These are phyloP conservation scores for Tilletia horrida DNA, from an alignment of 1,284 basidiomycete species.

Conservation along the genomic window DNA sequence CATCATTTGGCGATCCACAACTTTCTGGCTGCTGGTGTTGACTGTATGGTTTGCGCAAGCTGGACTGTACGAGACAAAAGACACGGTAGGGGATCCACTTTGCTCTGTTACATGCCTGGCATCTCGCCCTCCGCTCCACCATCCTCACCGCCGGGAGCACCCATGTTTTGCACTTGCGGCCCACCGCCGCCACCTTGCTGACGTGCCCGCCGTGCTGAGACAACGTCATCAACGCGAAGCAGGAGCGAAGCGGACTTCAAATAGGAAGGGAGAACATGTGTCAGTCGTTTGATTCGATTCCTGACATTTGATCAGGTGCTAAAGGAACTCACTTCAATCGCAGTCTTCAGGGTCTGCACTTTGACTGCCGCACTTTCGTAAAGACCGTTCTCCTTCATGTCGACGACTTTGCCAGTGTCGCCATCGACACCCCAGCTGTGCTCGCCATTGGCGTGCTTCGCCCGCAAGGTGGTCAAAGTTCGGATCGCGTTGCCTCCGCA, in stretches of 20 bases:
- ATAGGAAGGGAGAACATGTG: slow-evolving; percentile 38
- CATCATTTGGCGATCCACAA: too few species aligned
- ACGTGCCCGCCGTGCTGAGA: slow-evolving; percentile 64
- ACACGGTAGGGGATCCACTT: too few species aligned
- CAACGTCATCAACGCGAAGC: slow-evolving; percentile 90
- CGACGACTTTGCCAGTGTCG: slow-evolving; percentile 86
- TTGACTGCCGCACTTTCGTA: slow-evolving; percentile 96
- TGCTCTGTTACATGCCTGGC: neutral
- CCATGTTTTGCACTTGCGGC: slow-evolving; percentile 26
- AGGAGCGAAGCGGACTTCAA: slow-evolving; percentile 75
- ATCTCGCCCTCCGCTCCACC: slow-evolving; percentile 10
- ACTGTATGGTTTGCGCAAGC: too few species aligned
- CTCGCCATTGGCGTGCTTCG: slow-evolving; percentile 89
- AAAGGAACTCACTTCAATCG: slow-evolving; percentile 64
- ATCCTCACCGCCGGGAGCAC: slow-evolving; percentile 8
- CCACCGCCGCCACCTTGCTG: slow-evolving; percentile 28
- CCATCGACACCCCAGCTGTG: slow-evolving; percentile 90
- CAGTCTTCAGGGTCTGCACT: slow-evolving; percentile 95
- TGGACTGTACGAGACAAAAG: too few species aligned
- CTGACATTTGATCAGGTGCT: slow-evolving; percentile 56
- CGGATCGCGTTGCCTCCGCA: slow-evolving; percentile 91
- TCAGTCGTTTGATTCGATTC: neutral
- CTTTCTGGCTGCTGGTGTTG: too few species aligned
- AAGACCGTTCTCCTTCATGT: slow-evolving; percentile 91
- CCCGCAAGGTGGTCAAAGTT: slow-evolving; percentile 79